Evolutionary conservation across 2,329 filamentous ascomycete species (phyloP).

Genomic region (Penicillium sclerotiorum): DNA sequence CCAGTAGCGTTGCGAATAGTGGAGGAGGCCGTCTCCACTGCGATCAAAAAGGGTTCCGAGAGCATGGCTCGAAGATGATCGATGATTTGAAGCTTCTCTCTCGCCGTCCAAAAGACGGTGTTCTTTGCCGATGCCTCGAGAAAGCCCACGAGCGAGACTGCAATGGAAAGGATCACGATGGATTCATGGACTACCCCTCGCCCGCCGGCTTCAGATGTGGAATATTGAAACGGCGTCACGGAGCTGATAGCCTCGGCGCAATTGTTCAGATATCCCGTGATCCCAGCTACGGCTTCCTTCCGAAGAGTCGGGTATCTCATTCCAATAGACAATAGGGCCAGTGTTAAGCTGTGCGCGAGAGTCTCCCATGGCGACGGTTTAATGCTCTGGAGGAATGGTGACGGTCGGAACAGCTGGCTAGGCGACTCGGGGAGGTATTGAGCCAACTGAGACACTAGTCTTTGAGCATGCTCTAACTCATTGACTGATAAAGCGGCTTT

Average conservation of each 20-base stretch:
- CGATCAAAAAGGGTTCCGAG: conserved; percentile 81
- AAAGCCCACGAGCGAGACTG: conserved; percentile 87
- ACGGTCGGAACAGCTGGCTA: conserved; percentile 73
- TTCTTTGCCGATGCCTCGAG: conserved; percentile 78
- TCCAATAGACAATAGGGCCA: conserved; percentile 79
- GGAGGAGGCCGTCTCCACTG: conserved; percentile 86
- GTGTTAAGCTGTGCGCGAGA: conserved; percentile 75
- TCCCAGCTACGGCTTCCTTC: conserved; percentile 64
- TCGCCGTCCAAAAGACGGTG: conserved; percentile 76
- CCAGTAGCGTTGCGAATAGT: conserved; percentile 79
- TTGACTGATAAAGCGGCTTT: conserved; percentile 80
- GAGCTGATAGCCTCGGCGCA: conserved; percentile 66
- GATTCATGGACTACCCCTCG: conserved; percentile 57
- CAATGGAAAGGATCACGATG: conserved; percentile 71
- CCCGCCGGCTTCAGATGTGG: conserved; percentile 55
- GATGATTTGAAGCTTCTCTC: conserved; percentile 73
- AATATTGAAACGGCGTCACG: conserved; percentile 58
- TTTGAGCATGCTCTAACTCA: conserved; percentile 71
- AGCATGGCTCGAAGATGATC: conserved; percentile 72
- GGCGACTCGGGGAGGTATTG: conserved; percentile 87
- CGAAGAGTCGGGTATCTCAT: conserved; percentile 71
- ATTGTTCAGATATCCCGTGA: conserved; percentile 72
- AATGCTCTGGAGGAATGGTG: conserved; percentile 79
- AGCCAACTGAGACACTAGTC: conserved; percentile 75
- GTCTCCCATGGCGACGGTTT: conserved; percentile 88